Base-by-base conservation (phyloP, 208 protist genomes). In the Borovskyia barvae region DNA sequence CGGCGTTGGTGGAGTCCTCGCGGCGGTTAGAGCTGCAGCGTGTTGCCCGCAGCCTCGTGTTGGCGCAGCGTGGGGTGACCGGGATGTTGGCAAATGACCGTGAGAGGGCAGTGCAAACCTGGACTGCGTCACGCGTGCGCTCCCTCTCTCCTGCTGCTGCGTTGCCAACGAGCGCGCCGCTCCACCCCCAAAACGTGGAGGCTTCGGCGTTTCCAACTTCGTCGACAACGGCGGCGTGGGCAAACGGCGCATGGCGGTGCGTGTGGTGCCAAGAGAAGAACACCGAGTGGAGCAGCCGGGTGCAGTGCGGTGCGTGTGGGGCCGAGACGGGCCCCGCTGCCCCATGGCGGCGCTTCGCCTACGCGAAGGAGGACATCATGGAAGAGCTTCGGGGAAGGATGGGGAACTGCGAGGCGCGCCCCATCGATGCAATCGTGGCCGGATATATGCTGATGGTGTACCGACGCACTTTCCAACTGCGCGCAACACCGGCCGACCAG, bases 361-460 rank as follows among this genome's bases (percentile, higher is more conserved):
- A 92, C 73, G 72, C 75, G 5, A 28, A 46, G 4, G 46, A 37
- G 15, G 85, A 93, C 59, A 59, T 80, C 0, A 82, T 93, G 78
- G 29, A 12, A 3, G 85, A 91, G 52, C 65, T 95, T 36, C 81
- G 85, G n/a, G 74, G 72, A 0, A 72, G 85, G 53, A 85, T 95
- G 20, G 49, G 57, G 5, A 87, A 92, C 60, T 53, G 63, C 24
- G 74, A 57, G 35, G 83, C 73, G 25, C 73, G 75, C 25, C 77
- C 80, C 8, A 55, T 83, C 15, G 85, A 95, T 50, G 88, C 85
- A 0, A 53, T 95, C n/a, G 78, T 84, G 5, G 77, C 85, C 0
- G 82, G 78, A 3, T 92, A 92, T 60, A 37, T 92, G 49, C 70
- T 95, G 12, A 84, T 95, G 80, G 59, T 95, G 46, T 95, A 92